Evolutionary conservation across 805 yeast genomes (phyloP).

Genomic region (Scheffersomyces lignosus): DNA sequence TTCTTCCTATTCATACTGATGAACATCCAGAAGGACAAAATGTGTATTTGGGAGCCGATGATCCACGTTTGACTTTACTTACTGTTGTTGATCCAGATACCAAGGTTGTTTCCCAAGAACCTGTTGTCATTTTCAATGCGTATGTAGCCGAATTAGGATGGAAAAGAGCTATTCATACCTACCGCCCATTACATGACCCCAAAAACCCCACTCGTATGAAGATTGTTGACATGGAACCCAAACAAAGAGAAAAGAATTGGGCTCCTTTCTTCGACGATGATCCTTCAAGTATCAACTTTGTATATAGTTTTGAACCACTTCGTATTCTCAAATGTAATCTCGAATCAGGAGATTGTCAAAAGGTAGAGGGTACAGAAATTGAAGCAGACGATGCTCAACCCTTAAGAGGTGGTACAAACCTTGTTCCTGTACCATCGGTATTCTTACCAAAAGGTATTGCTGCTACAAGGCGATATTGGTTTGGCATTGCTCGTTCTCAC

Average conservation of each 20-base stretch:
- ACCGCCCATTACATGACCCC: conserved; percentile 14
- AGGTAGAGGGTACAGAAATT: conserved; percentile 6
- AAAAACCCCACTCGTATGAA: conserved; percentile 2
- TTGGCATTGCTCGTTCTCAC: conserved; percentile 21
- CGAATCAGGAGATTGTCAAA: conserved; percentile 6
- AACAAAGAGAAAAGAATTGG: conserved; percentile 11
- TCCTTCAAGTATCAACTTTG: conserved; percentile 5
- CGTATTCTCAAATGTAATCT: conserved; percentile 8
- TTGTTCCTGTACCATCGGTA: conserved; percentile 5
- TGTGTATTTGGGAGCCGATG: conserved; percentile 14
- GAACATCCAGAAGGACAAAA: not conserved
- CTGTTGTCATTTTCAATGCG: conserved; percentile 21
- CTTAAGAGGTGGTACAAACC: conserved; percentile 11
- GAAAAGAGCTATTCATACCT: conserved; percentile 20
- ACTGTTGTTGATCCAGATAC: conserved; percentile 5
- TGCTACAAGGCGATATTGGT: conserved; percentile 12
- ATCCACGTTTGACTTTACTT: conserved; percentile 15
- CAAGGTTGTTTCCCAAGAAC: conserved; percentile 17
- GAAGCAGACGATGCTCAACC: conserved; percentile 6
- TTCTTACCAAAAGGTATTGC: conserved; percentile 8
- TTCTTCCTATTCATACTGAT: not conserved
- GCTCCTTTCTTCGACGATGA: conserved; percentile 8
- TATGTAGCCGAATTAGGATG: conserved; percentile 5
- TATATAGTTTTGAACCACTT: conserved; percentile 8
- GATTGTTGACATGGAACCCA: not conserved